phyloP scores from a whole-genome alignment of 1,284 basidiomycete genomes.

The Fereydounia khargensis region DNA sequence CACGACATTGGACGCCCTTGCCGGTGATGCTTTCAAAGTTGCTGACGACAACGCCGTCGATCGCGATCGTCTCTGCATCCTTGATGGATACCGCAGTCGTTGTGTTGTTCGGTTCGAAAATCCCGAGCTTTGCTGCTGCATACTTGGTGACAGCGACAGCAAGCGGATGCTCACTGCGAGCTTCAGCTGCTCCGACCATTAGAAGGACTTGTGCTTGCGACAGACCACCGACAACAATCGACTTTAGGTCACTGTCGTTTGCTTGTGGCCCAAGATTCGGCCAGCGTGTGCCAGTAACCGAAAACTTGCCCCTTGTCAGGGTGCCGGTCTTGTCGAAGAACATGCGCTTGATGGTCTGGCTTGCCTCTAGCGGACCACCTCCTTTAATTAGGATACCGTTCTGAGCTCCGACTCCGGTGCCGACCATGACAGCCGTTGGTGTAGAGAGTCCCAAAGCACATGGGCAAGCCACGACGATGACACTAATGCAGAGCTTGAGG shows the following conservation, averaged over 20 bases:
- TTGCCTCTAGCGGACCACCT: conserved; percentile 87
- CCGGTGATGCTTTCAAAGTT: conserved; percentile 84
- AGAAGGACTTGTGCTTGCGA: conserved; percentile 42
- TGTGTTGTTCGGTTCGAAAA: too few relatives aligned
- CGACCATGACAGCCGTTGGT: conserved; percentile 99
- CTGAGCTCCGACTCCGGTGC: conserved; percentile 92
- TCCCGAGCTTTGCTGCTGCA: too few relatives aligned
- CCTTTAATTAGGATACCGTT: conserved; percentile 99
- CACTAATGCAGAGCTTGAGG: conserved; percentile 94
- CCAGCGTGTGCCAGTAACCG: conserved; percentile 75
- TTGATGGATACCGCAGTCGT: conserved; percentile 61
- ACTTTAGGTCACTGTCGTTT: too few relatives aligned
- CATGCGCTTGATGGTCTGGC: conserved; percentile 74
- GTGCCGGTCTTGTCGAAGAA: conserved; percentile 98
- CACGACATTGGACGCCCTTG: conserved; percentile 68
- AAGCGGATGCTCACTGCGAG: conserved; percentile 90
- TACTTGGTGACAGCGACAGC: conserved; percentile 84
- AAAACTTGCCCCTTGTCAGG: conserved; percentile 80
- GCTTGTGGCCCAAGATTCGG: too few relatives aligned
- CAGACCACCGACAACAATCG: conserved; percentile 15
- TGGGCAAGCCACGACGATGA: conserved; percentile 96
- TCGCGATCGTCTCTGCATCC: background rate
- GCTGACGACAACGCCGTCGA: conserved; percentile 60
- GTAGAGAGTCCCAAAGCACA: conserved; percentile 95
- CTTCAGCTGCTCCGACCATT: conserved; percentile 81